A percentile compares a stretch with the other conserved stretches of the same genome.
Evolutionary conservation across 2,329 filamentous ascomycete species (phyloP).

Genomic region (Periglandula ipomoeae): DNA sequence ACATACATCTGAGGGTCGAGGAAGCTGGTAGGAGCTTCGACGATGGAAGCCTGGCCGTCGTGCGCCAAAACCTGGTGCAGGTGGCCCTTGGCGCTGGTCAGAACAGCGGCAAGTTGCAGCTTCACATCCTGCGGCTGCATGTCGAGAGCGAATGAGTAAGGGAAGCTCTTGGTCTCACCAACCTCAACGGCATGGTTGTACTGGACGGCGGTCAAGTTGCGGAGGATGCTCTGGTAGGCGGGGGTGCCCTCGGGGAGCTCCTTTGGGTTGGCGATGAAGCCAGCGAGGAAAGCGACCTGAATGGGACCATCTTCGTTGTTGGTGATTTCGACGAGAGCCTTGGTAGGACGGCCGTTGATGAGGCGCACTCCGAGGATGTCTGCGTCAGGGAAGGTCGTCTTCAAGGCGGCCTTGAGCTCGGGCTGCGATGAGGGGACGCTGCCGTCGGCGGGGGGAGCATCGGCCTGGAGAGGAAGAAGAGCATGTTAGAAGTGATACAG

Average conservation of each 20-base stretch:
- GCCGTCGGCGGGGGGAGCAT: conserved; percentile 7
- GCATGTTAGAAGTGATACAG: not conserved
- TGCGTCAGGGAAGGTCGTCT: conserved; percentile 54
- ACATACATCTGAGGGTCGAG: conserved; percentile 92
- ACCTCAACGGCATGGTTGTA: conserved; percentile 68
- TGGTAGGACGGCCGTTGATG: conserved; percentile 81
- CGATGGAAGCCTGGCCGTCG: conserved; percentile 75
- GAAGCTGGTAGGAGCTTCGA: conserved; percentile 84
- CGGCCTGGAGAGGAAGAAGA: conserved; percentile 3
- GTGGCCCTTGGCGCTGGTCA: conserved; percentile 56
- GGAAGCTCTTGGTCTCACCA: conserved; percentile 65
- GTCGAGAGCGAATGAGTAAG: conserved; percentile 81
- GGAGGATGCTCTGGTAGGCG: conserved; percentile 50
- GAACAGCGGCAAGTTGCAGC: conserved; percentile 66
- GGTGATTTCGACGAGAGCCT: conserved; percentile 70
- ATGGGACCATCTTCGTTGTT: conserved; percentile 77
- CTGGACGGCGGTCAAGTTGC: conserved; percentile 72
- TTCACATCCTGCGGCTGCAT: conserved; percentile 86
- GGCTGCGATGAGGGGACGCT: not conserved
- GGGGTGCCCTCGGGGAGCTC: conserved; percentile 36
- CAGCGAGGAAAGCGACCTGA: conserved; percentile 66
- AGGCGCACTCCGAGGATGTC: conserved; percentile 94
- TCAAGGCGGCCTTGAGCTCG: conserved; percentile 42
- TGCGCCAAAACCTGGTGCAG: conserved; percentile 72
- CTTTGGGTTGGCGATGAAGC: conserved; percentile 55